Evolutionary conservation across 345 rosid genomes (phyloP), one percentile per base, ranked within the genome.

Genomic region (Aquilaria malaccensis): DNA sequence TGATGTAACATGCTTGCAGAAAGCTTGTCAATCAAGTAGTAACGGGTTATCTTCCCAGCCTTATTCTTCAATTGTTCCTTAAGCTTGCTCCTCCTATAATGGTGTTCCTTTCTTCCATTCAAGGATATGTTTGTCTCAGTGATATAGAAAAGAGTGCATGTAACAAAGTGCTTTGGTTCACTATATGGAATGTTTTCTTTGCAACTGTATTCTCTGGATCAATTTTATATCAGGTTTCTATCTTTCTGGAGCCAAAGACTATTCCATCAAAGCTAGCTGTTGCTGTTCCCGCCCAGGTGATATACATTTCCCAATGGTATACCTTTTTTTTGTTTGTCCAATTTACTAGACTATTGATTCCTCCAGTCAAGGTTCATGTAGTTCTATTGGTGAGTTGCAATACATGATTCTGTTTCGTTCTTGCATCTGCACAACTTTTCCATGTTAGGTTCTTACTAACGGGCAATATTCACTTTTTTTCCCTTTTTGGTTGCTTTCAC

Each of bases 171-270:
- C 85, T 93, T 32, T 93, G 98, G 97, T 93, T 93, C 80, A 84
- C 88, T 4, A 74, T 93, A 68, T 93, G 98, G 98, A 93, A 93
- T 70, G 67, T 89, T 62, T 93, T 89, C 64, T 93, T 93, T 59
- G 98, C 98, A 29, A 82, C 97, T 56, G 86, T 89, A 33, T 89
- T 93, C 78, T 93, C 98, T 14, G 98, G 98, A 43, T 81, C 98
- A 45, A 81, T 68, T 57, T 67, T 93, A 5, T 74, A 75, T 74
- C 83, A 75, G 83, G 14, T 89, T 55, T 72, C 83, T 64, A 72
- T 93, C 62, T 1, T 89, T 64, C 85, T 93, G 45, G 91, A 93
- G 22, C 96, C 91, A 51, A 85, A 79, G 72, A 72, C 51, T 59
- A 93, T 93, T 66, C 91, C 89, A 3, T 46, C 81, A 68, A 85